phyloP scores from a whole-genome alignment of 2,329 filamentous ascomycete species.

The Venturia nashicola region DNA sequence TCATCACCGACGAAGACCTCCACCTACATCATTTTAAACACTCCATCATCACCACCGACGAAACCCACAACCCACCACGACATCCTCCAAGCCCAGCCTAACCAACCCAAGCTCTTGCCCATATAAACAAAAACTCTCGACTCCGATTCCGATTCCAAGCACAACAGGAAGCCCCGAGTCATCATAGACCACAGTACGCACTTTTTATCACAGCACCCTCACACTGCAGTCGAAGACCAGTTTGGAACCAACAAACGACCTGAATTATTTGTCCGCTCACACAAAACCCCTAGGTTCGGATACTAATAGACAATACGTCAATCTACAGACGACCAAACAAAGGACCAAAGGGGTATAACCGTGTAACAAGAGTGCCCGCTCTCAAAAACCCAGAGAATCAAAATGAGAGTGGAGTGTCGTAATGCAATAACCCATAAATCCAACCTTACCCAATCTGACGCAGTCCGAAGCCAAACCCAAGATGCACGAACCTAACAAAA shows the following conservation, averaged over 20 bases:
- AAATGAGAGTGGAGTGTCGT: neutral
- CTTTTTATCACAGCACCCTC: too few species aligned
- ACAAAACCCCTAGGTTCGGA: neutral
- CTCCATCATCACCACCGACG: too few species aligned
- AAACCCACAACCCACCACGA: too few species aligned
- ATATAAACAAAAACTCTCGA: too few species aligned
- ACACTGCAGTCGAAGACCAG: neutral
- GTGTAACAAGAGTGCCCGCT: neutral
- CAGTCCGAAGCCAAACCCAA: neutral
- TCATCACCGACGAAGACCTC: too few species aligned
- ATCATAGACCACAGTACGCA: too few species aligned
- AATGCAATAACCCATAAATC: neutral
- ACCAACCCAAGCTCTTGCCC: too few species aligned
- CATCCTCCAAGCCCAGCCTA: too few species aligned
- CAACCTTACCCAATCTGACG: neutral
- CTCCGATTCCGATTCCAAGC: too few species aligned
- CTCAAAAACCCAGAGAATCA: neutral
- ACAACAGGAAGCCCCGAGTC: too few species aligned
- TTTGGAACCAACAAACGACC: neutral
- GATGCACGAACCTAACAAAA: neutral
- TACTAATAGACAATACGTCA: neutral
- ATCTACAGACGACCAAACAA: neutral
- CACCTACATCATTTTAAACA: too few species aligned
- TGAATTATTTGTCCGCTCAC: neutral
- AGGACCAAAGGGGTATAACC: neutral